These are phyloP conservation scores for Ogataea allantospora DNA, from an alignment of 805 yeast genomes.

Conservation along the genomic window DNA sequence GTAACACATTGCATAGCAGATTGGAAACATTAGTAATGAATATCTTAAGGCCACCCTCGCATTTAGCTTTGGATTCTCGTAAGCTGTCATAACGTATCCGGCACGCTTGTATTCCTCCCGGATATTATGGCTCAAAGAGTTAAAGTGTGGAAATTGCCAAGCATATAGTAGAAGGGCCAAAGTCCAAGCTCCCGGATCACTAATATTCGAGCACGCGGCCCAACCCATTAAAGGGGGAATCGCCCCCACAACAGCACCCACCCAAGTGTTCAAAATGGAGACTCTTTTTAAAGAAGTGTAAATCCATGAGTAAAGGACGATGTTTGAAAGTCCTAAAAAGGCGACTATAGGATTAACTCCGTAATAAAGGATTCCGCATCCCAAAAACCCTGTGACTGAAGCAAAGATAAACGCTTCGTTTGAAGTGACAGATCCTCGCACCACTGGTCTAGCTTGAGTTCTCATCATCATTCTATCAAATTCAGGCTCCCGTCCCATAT, in stretches of 20 bases:
- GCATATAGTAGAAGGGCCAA: constrained; percentile 86
- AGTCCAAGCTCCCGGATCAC: constrained; percentile 94
- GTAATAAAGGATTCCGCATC: constrained; percentile 61
- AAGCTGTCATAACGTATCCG: constrained; percentile 97
- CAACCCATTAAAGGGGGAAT: constrained; percentile 99
- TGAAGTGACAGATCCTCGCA: constrained; percentile 73
- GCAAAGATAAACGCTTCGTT: constrained; percentile 82
- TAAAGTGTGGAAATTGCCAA: constrained; percentile 99
- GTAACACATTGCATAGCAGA: constrained; percentile 79
- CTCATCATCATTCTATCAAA: constrained; percentile 86
- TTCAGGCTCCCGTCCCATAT: constrained; percentile 94
- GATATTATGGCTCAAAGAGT: constrained; percentile 83
- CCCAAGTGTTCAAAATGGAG: constrained; percentile 92
- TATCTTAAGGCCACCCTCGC: constrained; percentile 92
- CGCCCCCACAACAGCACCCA: constrained; percentile 98
- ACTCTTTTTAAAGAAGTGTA: constrained; percentile 88
- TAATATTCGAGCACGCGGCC: constrained; percentile 83
- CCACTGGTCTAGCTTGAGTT: constrained; percentile 88
- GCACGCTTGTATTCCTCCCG: constrained; percentile 87
- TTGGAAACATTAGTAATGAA: constrained; percentile 89
- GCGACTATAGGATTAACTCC: constrained; percentile 92
- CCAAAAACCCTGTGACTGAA: constrained; percentile 64
- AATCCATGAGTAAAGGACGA: constrained; percentile 80
- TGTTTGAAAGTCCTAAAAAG: constrained; percentile 72
- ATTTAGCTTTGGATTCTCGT: constrained; percentile 84